Percentiles rank a stretch among this genome's conserved stretches.
Evolutionary conservation across 306 rosid species (phyloP).

Genomic region (Cercis canadensis): DNA sequence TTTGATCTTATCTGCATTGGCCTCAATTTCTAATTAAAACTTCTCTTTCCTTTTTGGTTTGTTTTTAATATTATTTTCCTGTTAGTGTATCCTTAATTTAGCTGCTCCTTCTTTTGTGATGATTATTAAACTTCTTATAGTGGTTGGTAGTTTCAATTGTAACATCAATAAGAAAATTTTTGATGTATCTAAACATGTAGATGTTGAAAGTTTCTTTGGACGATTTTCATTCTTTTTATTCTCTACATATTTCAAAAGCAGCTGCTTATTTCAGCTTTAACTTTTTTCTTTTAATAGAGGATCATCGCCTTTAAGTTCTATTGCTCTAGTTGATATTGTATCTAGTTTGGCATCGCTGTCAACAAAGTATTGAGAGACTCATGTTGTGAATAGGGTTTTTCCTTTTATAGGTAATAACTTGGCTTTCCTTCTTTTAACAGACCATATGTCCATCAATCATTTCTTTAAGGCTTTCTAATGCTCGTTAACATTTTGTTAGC

Average conservation of each 20-base stretch:
- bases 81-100: too few relatives aligned
- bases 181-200: not conserved
- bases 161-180: too few relatives aligned
- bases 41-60: too few relatives aligned
- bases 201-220: constrained; percentile 5
- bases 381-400: not conserved
- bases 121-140: too few relatives aligned
- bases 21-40: too few relatives aligned
- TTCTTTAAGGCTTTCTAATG: constrained; percentile 6
- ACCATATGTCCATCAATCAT: not conserved
- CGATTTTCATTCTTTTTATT: not conserved
- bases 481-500: not conserved
- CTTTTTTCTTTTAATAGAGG: not conserved
- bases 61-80: too few relatives aligned
- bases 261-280: too few relatives aligned
- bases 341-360: not conserved
- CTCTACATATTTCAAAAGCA: not conserved
- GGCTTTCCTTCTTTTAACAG: not conserved
- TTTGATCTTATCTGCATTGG: too few relatives aligned
- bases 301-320: too few relatives aligned
- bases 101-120: too few relatives aligned
- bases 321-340: not conserved
- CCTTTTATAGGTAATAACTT: not conserved
- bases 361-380: not conserved
- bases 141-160: not conserved